Conservation (phyloP, 345 rosid species). For the Litchi chinensis region DNA sequence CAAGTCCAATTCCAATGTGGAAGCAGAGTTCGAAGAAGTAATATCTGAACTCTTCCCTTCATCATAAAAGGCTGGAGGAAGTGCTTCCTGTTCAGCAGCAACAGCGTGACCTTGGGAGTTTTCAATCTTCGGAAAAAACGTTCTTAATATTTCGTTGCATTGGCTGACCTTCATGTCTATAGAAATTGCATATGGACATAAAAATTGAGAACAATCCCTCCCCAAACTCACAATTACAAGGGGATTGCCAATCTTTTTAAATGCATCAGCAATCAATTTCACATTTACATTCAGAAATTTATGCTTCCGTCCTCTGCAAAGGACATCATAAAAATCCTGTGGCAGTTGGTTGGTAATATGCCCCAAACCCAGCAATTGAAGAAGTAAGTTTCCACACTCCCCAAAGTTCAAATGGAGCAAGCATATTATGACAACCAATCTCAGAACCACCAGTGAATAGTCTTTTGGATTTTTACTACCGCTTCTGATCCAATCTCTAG, state of each 20-base stretch:
- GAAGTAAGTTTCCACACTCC: slow-evolving; percentile 8
- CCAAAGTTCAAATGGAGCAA: slow-evolving; percentile 40
- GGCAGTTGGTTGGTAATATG: slow-evolving; percentile 30
- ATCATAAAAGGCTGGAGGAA: not conserved
- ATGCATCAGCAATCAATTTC: slow-evolving; percentile 30
- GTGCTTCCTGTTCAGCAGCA: not conserved
- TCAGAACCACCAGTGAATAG: slow-evolving; percentile 32
- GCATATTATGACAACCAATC: slow-evolving; percentile 36
- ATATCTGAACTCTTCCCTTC: slow-evolving; percentile 12
- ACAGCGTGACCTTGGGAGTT: not conserved
- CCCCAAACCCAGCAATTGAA: slow-evolving; percentile 19
- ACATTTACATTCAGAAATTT: not conserved
- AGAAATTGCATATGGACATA: slow-evolving; percentile 23
- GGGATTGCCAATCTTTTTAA: slow-evolving; percentile 31
- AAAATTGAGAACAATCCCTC: not conserved
- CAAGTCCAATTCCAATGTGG: not conserved
- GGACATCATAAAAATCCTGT: slow-evolving; percentile 10
- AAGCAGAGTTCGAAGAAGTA: slow-evolving; percentile 6
- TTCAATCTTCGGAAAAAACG: slow-evolving; percentile 24
- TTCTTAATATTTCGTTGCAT: slow-evolving; percentile 26
- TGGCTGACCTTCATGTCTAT: slow-evolving; percentile 31
- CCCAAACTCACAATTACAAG: slow-evolving; percentile 26
- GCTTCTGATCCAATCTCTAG: slow-evolving; percentile 33
- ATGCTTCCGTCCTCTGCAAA: not conserved
- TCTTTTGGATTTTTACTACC: slow-evolving; percentile 3